phyloP scores from a whole-genome alignment of 2,329 filamentous ascomycete species.

The Pseudocercospora fuligena region DNA sequence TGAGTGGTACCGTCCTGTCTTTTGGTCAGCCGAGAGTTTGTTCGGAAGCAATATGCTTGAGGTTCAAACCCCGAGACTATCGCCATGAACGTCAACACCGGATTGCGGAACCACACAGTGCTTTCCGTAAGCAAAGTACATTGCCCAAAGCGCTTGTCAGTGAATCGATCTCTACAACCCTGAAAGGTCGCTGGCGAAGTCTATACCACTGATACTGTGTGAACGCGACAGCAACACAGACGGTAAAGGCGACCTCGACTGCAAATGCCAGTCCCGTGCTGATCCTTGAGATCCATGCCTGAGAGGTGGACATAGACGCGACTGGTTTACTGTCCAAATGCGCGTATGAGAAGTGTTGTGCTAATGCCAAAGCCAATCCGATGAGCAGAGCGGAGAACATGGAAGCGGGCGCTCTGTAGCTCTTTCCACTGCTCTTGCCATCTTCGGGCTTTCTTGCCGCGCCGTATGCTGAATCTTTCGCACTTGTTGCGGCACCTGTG shows the following conservation, averaged over 20 bases:
- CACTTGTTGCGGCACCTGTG: no score
- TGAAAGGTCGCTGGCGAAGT: not conserved
- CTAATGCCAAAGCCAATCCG: no score
- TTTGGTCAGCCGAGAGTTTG: no score
- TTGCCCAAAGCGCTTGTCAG: not conserved
- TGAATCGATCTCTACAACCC: not conserved
- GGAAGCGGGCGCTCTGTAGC: not conserved
- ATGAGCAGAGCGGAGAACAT: slow-evolving; percentile 7
- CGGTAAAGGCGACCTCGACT: not conserved
- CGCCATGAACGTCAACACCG: not conserved
- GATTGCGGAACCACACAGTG: not conserved
- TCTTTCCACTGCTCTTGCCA: not conserved
- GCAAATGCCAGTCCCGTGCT: slow-evolving; percentile 2
- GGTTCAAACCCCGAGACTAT: not conserved
- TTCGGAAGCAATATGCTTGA: no score
- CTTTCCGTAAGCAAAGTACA: not conserved
- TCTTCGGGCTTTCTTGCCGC: not conserved
- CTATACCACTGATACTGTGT: slow-evolving; percentile 1
- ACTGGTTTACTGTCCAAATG: not conserved
- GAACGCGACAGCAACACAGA: not conserved
- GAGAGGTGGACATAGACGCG: not conserved
- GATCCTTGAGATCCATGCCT: slow-evolving; percentile 7
- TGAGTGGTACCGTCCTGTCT: not conserved
- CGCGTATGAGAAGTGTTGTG: slow-evolving; percentile 1
- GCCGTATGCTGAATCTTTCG: no score